These are phyloP conservation scores for Umbellularia californica DNA, from an alignment of 164 flowering plant species.

Conservation along the genomic window DNA sequence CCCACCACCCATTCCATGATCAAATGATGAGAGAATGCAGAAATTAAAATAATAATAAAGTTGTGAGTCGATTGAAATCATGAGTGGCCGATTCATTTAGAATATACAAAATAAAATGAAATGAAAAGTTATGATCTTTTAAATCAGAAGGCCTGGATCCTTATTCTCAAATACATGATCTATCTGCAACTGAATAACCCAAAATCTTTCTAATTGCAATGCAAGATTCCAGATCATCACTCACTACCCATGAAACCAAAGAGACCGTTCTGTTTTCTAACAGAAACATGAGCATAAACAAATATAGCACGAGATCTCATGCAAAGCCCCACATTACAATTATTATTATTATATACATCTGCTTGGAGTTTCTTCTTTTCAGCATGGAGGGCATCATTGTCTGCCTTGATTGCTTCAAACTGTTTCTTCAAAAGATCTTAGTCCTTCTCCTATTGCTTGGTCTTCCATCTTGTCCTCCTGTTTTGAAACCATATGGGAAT, in stretches of 20 bases:
- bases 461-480: constrained; percentile 91
- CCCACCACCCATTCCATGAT: background rate
- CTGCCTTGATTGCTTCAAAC: constrained; percentile 63
- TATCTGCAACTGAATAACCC: too few relatives aligned
- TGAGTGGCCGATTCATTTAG: background rate
- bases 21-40: background rate
- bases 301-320: background rate
- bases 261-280: background rate
- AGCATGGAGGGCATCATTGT: constrained; percentile 65
- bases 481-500: constrained; percentile 89
- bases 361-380: constrained; percentile 70
- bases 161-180: too few relatives aligned
- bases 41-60: background rate
- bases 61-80: background rate
- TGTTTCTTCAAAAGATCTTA: constrained; percentile 70
- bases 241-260: background rate
- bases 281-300: constrained; percentile 5
- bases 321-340: too few relatives aligned
- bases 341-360: constrained; percentile 34
- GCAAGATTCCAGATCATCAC: too few relatives aligned
- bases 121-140: too few relatives aligned
- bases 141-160: too few relatives aligned
- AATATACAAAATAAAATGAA: background rate
- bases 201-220: background rate
- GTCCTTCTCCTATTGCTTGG: constrained; percentile 87